Base-by-base conservation (phyloP, 805 yeast genomes). In the Saturnispora dispora region DNA sequence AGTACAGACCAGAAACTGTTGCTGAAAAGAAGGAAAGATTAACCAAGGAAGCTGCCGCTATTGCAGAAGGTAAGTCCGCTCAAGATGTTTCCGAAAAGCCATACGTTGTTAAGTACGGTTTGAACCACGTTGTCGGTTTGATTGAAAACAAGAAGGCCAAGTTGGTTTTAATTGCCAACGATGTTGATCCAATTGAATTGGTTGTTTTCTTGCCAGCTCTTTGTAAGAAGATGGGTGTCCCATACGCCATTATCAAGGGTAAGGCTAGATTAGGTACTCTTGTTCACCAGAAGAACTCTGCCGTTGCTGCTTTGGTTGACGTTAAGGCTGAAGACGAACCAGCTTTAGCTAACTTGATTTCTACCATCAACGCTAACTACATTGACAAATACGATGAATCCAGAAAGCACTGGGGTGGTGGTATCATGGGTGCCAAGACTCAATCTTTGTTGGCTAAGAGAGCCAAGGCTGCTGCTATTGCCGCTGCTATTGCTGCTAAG, bases 391-490 rank as follows among this genome's bases (percentile, higher is more conserved):
- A 84, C 85, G 97, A 91, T 70, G 97, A 93, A 66, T 70, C 80
- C 71, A 91, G 95, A 83, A 89, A 88, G 79, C 96, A 88, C 85
- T 91, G 99, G 99, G 98, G 98, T 82, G 99, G 99, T 82, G 99
- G 99, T 82, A 71, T 88, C 75, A 78, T 93, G 82, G 96, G 98
- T 75, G 77, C 85, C 66, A 93, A 91, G 81, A 88, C 97, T 69
- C 81, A 79, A 68, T 93, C 83, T 70, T 88, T 85, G 79, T 71
- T 73, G 60, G 90, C 81, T 66, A 88, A 86, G 83, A 82, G 73
- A 69, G 83, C 81, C 61, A 82, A 77, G 75, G 75, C 48, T 44
- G 59, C 57, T 42, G 60, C 63, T 51, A 54, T 45, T 32, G 56
- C 57, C 23, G 96, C 95, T 68, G 95, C 96, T 77, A 53, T 55